Evolutionary conservation across 768 basidiomycete genomes (phyloP), one percentile per base, ranked within the genome.

Genomic region (Trametes punicea): DNA sequence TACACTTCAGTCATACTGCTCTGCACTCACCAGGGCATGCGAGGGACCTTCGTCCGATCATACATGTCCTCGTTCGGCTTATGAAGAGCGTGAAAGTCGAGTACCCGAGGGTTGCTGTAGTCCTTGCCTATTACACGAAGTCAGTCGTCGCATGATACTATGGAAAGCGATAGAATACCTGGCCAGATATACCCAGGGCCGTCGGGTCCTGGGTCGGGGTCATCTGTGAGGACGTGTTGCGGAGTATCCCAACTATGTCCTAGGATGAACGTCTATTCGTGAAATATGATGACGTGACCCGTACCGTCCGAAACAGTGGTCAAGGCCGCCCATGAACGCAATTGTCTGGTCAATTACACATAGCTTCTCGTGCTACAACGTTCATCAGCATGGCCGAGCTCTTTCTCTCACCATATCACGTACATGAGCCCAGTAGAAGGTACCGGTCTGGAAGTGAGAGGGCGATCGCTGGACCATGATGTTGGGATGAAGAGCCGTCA

Each of bases 361-460:
- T 60, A 99, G 68, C 68, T 99, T 99, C 77, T 99, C 97, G 70
- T 98, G 97, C 92, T 95, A 55, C 9, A 18, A 56, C 23, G 23
- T 41, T 20, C 38, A 18, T 51, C 21, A 60, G 20, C 13, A 51
- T 34, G 15, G 23, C 40, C 2, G 11, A 23, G 27, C 38, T 46
- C 30, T 30, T 2, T 6, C 33, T 13, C 25, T 25, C 11, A 23
- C 44, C 13, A 23, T 13, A 8, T 3, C 11, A 72, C 87, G 63
- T 66, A 96, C 94, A 73, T 98, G 97, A 25, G 96, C 95, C 97
- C 97, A 99, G 68, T 97, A 95, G 69, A 96, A 93, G 2, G 94
- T 98, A 11, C 95, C 95, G 0, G 95, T 97, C 68, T 93, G 89
- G 71, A 98, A 93, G 72, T 99, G 97, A 2, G 93, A 96, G 0